phyloP scores from a whole-genome alignment of 441 rosid genomes.

The Metrosideros polymorpha region DNA sequence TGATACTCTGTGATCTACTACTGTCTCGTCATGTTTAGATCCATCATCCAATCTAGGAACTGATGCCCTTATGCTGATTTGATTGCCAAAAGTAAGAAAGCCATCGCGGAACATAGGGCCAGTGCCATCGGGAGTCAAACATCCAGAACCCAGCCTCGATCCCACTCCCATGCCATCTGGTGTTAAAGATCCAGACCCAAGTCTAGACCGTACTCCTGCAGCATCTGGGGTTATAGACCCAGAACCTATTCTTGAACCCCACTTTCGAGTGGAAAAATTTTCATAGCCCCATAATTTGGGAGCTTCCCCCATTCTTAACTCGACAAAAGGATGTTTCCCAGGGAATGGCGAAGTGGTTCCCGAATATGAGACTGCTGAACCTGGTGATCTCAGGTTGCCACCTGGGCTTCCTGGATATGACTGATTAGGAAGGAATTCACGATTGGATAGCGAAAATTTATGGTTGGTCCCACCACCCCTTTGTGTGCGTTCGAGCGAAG shows the following conservation, averaged over 20 bases:
- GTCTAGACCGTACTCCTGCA: constrained; percentile 46
- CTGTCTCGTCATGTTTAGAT: constrained; percentile 34
- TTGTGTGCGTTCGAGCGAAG: constrained; percentile 84
- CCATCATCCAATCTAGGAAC: constrained; percentile 42
- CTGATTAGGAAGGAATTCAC: constrained; percentile 67
- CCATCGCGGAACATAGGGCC: constrained; percentile 5
- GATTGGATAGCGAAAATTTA: constrained; percentile 54
- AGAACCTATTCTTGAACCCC: constrained; percentile 87
- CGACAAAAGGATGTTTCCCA: constrained; percentile 51
- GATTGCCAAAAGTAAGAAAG: constrained; percentile 16
- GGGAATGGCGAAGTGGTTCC: constrained; percentile 97
- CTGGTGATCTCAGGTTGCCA: constrained; percentile 76
- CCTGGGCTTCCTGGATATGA: constrained; percentile 78
- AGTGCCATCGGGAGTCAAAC: constrained; percentile 47
- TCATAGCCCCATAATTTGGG: constrained; percentile 68
- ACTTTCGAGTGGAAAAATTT: constrained; percentile 60
- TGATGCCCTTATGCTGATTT: constrained; percentile 22
- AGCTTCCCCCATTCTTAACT: constrained; percentile 52
- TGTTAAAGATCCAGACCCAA: constrained; percentile 20
- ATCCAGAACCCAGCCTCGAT: constrained; percentile 49
- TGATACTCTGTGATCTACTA: constrained; percentile 74
- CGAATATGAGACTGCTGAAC: constrained; percentile 74
- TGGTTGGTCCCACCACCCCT: constrained; percentile 49
- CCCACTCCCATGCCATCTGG: constrained; percentile 16
- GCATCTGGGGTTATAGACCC: constrained; percentile 68